phyloP scores from a whole-genome alignment of 2,329 filamentous ascomycete genomes.

The Cryphonectria carpinicola region DNA sequence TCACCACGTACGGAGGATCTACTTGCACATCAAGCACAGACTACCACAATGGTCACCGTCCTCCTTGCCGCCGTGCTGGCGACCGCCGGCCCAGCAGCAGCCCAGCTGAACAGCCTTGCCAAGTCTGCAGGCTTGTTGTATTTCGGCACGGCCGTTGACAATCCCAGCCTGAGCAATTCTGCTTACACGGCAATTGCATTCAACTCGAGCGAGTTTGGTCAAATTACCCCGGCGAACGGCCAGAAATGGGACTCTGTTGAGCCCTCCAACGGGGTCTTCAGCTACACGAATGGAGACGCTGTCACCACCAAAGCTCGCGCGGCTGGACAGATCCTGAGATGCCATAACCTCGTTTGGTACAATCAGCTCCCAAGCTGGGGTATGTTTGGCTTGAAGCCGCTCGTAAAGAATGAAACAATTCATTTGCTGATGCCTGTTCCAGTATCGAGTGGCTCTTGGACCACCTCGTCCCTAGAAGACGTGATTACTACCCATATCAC shows the following conservation, averaged over 20 bases:
- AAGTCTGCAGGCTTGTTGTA: conserved; percentile 43
- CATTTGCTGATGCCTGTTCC: neutral
- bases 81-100: conserved; percentile 25
- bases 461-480: conserved; percentile 57
- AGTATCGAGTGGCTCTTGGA: conserved; percentile 52
- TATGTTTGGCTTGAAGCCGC: conserved; percentile 25
- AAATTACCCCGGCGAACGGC: conserved; percentile 66
- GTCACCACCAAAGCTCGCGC: conserved; percentile 51
- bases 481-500: conserved; percentile 62
- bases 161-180: conserved; percentile 55
- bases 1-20: no score
- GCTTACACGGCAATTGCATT: conserved; percentile 60
- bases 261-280: conserved; percentile 59
- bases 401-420: neutral
- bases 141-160: conserved; percentile 68
- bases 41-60: neutral
- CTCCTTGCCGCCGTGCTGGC: conserved; percentile 9
- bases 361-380: conserved; percentile 57
- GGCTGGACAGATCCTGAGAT: conserved; percentile 59
- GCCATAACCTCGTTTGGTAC: conserved; percentile 63
- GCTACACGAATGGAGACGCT: conserved; percentile 60
- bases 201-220: conserved; percentile 62
- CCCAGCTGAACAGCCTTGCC: conserved; percentile 25
- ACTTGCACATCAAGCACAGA: neutral
- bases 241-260: conserved; percentile 69